A percentile compares a stretch with the other conserved stretches of the same genome.
These are phyloP conservation scores for Cordia subcordata DNA, from an alignment of 257 asterid genomes.

Conservation along the genomic window DNA sequence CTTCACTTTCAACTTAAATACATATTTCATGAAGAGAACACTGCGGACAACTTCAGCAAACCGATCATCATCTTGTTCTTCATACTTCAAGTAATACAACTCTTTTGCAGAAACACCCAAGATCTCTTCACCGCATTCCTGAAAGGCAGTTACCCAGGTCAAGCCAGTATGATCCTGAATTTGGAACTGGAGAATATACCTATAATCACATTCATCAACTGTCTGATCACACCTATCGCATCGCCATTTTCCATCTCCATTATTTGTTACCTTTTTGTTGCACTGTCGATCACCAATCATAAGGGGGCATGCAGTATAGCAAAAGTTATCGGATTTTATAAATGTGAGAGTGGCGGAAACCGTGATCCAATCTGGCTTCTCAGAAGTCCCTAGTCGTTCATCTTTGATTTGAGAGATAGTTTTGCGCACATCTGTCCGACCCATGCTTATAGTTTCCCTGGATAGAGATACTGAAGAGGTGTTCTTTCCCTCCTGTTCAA, in stretches of 20 bases:
- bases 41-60: conserved; percentile 47
- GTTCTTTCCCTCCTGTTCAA: conserved; percentile 63
- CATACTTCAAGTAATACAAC: conserved; percentile 58
- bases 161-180: conserved; percentile 93
- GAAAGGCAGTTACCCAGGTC: conserved; percentile 87
- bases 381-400: conserved; percentile 79
- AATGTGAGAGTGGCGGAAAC: conserved; percentile 60
- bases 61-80: conserved; percentile 77
- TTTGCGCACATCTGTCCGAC: conserved; percentile 61
- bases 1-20: conserved; percentile 80
- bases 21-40: conserved; percentile 45
- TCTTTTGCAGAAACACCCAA: conserved; percentile 84
- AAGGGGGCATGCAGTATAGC: conserved; percentile 76
- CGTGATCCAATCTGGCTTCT: conserved; percentile 88
- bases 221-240: conserved; percentile 73
- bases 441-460: conserved; percentile 42
- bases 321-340: conserved; percentile 62
- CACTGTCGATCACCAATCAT: conserved; percentile 80
- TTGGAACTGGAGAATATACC: conserved; percentile 83
- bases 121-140: conserved; percentile 79
- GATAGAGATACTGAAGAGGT: conserved; percentile 58
- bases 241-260: conserved; percentile 86
- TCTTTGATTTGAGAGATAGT: conserved; percentile 83
- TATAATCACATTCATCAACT: conserved; percentile 73
- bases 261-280: conserved; percentile 73